Base-by-base conservation (phyloP, 441 rosid species). In the Brassica hybrid region DNA sequence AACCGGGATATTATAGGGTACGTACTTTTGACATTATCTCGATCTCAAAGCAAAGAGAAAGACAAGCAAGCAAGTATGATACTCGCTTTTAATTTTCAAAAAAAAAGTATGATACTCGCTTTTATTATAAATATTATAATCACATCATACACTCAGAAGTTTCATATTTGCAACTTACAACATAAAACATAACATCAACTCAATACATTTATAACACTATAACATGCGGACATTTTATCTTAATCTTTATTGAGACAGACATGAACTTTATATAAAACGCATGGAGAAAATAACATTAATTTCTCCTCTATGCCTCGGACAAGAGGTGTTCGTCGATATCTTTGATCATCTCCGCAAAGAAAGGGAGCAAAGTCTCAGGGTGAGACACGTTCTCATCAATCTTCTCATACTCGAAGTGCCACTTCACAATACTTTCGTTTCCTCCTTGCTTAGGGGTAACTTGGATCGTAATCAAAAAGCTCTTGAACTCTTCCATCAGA, bases 401-500 rank as follows among this genome's bases (percentile, higher is more conserved):
- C 67, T 48, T 76, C 69, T 76, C 79, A 32, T 76, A 76, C 17
- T 68, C 74, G 9, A 69, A 50, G 23, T 59, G 73, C 62, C 74
- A 76, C 23, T 17, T 69, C 11, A 68, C 79, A 23, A 76, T 16
- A 59, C 74, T 62, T 30, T 69, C 79, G 21, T n/a, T 23, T 18
- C 69, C 73, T 45, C 52, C 68, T 32, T 67, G 14, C 52, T 76
- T 76, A 5, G 79, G 74, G 27, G 69, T 69, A 4, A 69, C 79
- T 2, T 76, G 69, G 62, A 69, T 17, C 30, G 74, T 76, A 18
- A 67, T 30, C 48, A 59, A 0, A 38, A 76, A 76, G 30, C 34
- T 69, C 69, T 76, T 61, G 16, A 43, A 76, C 74, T 67, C 79
- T 69, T 76, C 14, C 79, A 76, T 59, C 13, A 76, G 3, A 76